Evolutionary conservation across 208 protist genomes (phyloP).

Genomic region (Blechomonas ayalai): DNA sequence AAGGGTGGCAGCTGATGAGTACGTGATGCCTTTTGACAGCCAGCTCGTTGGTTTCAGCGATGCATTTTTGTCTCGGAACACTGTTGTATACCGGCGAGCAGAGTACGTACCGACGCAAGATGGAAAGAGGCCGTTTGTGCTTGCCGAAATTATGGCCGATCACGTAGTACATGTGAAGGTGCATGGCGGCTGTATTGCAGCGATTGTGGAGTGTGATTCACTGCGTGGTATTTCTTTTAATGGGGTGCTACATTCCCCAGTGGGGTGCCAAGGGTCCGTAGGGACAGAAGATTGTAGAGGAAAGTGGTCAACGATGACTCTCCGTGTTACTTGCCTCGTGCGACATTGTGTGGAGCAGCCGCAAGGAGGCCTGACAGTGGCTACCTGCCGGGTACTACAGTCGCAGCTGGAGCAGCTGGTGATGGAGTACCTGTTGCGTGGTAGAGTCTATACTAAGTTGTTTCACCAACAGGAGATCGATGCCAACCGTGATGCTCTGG

Average conservation of each 20-base stretch:
- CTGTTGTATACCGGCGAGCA: background rate
- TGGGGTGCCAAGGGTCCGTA: too few relatives aligned
- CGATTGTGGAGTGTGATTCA: background rate
- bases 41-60: conserved; percentile 40
- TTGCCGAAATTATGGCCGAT: conserved; percentile 2
- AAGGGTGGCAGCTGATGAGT: conserved; percentile 31
- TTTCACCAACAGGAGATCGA: conserved; percentile 43
- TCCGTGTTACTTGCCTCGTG: too few relatives aligned
- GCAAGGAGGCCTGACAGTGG: too few relatives aligned
- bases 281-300: conserved; percentile 1
- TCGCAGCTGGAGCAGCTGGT: conserved; percentile 49
- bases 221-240: too few relatives aligned
- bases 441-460: conserved; percentile 38
- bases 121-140: background rate
- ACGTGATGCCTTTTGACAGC: conserved; percentile 57
- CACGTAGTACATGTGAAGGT: conserved; percentile 4
- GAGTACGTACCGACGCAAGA: background rate
- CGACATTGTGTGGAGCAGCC: too few relatives aligned
- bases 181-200: conserved; percentile 1
- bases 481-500: conserved; percentile 19
- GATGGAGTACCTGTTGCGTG: conserved; percentile 57
- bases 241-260: too few relatives aligned
- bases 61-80: conserved; percentile 13
- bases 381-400: too few relatives aligned
- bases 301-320: too few relatives aligned